A percentile compares a stretch with the other conserved stretches of the same genome.
phyloP scores from a whole-genome alignment of 148 eudicot genomes.

The Camellia sinensis region DNA sequence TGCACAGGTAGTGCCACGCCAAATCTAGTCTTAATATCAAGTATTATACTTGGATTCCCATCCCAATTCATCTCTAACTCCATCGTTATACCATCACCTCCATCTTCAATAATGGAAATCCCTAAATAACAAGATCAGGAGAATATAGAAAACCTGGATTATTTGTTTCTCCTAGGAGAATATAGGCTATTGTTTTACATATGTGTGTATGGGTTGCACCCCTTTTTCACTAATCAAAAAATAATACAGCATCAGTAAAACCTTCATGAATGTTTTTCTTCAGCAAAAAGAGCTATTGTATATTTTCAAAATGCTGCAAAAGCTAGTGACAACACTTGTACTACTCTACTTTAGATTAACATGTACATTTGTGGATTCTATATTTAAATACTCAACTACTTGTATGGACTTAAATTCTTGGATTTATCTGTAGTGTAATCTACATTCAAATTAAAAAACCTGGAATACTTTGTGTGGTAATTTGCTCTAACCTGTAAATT shows the following conservation, averaged over 20 bases:
- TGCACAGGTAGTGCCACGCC: constrained; percentile 92
- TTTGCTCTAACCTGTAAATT: constrained; percentile 69
- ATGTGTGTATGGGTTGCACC: neutral
- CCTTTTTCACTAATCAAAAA: neutral
- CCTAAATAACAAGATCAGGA: constrained; percentile 41
- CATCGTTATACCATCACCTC: constrained; percentile 79
- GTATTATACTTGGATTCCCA: constrained; percentile 92
- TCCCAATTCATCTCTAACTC: constrained; percentile 99
- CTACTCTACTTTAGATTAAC: neutral
- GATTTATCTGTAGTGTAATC: too few species aligned
- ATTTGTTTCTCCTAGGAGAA: neutral
- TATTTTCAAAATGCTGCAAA: neutral
- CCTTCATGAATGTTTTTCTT: constrained; percentile 3
- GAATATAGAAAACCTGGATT: neutral
- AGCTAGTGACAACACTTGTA: neutral
- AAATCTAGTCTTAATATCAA: constrained; percentile 88
- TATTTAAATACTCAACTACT: neutral
- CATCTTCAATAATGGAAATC: constrained; percentile 73
- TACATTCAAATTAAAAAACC: neutral
- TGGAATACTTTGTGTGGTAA: neutral
- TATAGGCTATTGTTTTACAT: neutral
- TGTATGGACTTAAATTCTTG: neutral
- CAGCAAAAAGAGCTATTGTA: neutral
- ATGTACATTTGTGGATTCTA: neutral
- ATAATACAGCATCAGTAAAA: neutral